phyloP scores from a whole-genome alignment of 2,329 filamentous ascomycete species.

The Aspergillus melleus region DNA sequence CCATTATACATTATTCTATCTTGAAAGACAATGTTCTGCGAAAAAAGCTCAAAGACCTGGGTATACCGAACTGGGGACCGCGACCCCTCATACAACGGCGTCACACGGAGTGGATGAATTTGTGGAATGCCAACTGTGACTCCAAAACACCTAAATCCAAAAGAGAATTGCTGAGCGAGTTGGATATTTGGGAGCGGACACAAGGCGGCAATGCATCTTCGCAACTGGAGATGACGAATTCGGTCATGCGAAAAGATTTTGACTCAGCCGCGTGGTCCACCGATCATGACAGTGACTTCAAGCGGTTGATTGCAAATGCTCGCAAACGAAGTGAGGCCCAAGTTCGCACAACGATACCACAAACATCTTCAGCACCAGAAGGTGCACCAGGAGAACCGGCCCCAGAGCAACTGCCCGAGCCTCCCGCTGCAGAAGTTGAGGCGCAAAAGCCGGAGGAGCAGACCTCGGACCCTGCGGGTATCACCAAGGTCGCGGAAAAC shows the following conservation, averaged over 20 bases:
- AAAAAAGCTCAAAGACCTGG: slow-evolving; percentile 79
- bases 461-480: neutral
- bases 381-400: slow-evolving; percentile 3
- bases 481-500: slow-evolving; percentile 4
- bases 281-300: slow-evolving; percentile 73
- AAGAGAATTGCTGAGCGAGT: slow-evolving; percentile 70
- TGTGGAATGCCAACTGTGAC: slow-evolving; percentile 98
- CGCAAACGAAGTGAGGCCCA: slow-evolving; percentile 51
- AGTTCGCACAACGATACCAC: slow-evolving; percentile 29
- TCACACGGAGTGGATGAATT: slow-evolving; percentile 89
- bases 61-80: slow-evolving; percentile 69
- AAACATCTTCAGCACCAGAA: slow-evolving; percentile 9
- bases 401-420: slow-evolving; percentile 3
- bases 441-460: neutral
- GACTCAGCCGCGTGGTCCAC: slow-evolving; percentile 74
- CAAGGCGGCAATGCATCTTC: slow-evolving; percentile 62
- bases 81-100: slow-evolving; percentile 72
- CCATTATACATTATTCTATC: slow-evolving; percentile 81
- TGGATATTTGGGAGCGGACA: slow-evolving; percentile 84
- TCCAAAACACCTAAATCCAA: slow-evolving; percentile 70
- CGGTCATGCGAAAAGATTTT: slow-evolving; percentile 85
- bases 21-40: slow-evolving; percentile 76
- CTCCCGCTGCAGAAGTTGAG: slow-evolving; percentile 1
- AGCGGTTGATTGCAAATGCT: slow-evolving; percentile 75
- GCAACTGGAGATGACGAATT: slow-evolving; percentile 21